Evolutionary conservation across 805 yeast genomes (phyloP), one percentile per base, ranked within the genome.

Genomic region (Brettanomyces bruxellensis): DNA sequence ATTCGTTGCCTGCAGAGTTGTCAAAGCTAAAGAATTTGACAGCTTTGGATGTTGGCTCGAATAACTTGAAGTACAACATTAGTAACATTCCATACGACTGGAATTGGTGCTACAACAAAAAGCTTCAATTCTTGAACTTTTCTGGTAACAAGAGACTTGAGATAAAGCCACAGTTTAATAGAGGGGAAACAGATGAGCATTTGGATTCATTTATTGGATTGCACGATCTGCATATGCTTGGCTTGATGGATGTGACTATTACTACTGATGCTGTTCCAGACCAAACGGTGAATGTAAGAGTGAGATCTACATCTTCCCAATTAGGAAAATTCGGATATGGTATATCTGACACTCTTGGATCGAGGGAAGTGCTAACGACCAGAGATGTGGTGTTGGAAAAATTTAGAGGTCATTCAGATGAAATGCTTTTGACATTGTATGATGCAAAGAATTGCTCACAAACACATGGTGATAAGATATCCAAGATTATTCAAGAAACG

Each of bases 31-130:
- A 66, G 1, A 73, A 76, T 25, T 67, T 93, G 57, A 76, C 75
- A 32, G 83, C 81, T 8, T 72, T 93, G 35, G 99, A 93, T 66
- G 93, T 87, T 14, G 95, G 97, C 3, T 86, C 95, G 2, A 93
- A 93, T 61, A 83, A 81, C 50, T 70, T 93, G 64, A 86, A 89
- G 57, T 93, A 93, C 64, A 93, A 93, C 56, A 88, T 91, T 47
- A 84, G 93, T 3, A 93, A 93, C 62, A 86, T 89, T 76, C 95
- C 93, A 13, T 91, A 87, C 59, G 99, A 93, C 61, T 93, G 98
- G 97, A 93, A 88, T 65, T 93, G 99, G 99, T 81, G 84, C 55
- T 81, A 81, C 70, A 93, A 93, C 59, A 70, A 75, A 45, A 78
- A 79, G 38, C 70, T 93, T 62, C 79, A 73, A 54, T 89, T 84